Percentiles rank a stretch among this genome's conserved stretches.
Evolutionary conservation across 768 basidiomycete genomes (phyloP).

Genomic region (Pleurotus sapidus): DNA sequence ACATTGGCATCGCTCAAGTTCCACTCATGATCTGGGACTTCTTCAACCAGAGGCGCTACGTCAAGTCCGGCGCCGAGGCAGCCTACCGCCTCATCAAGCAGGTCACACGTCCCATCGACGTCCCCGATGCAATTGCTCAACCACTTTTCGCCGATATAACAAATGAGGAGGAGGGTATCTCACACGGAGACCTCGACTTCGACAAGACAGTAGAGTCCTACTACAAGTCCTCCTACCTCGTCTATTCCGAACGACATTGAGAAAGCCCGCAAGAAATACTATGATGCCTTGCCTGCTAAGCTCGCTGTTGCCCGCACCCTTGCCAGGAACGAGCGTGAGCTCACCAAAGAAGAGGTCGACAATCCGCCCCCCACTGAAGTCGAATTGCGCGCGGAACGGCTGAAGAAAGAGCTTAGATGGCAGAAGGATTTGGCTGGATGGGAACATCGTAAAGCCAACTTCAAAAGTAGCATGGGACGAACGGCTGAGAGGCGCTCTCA

Average conservation of each 20-base stretch:
- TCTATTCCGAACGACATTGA: conserved; percentile 55
- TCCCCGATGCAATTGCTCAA: conserved; percentile 22
- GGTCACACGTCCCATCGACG: conserved; percentile 56
- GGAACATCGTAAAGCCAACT: conserved; percentile 68
- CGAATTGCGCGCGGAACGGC: conserved; percentile 81
- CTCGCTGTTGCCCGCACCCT: conserved; percentile 74
- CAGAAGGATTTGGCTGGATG: conserved; percentile 75
- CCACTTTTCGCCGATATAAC: conserved; percentile 20
- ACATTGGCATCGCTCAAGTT: conserved; percentile 80
- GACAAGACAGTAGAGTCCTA: conserved; percentile 62
- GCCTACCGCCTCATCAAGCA: conserved; percentile 71
- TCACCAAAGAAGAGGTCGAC: conserved; percentile 79
- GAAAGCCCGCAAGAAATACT: conserved; percentile 74
- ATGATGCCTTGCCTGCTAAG: conserved; percentile 62
- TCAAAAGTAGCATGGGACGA: conserved; percentile 74
- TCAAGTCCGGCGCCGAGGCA: conserved; percentile 77
- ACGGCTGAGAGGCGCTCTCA: conserved; percentile 57
- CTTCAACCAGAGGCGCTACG: conserved; percentile 85
- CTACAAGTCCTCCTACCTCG: conserved; percentile 61
- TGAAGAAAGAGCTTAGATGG: conserved; percentile 91
- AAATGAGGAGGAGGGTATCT: conserved; percentile 13
- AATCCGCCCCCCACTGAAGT: conserved; percentile 86
- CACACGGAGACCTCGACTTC: conserved; percentile 71
- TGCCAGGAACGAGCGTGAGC: conserved; percentile 69
- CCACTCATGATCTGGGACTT: conserved; percentile 90